phyloP scores from a whole-genome alignment of 805 yeast genomes.

The Wickerhamomyces bovis region DNA sequence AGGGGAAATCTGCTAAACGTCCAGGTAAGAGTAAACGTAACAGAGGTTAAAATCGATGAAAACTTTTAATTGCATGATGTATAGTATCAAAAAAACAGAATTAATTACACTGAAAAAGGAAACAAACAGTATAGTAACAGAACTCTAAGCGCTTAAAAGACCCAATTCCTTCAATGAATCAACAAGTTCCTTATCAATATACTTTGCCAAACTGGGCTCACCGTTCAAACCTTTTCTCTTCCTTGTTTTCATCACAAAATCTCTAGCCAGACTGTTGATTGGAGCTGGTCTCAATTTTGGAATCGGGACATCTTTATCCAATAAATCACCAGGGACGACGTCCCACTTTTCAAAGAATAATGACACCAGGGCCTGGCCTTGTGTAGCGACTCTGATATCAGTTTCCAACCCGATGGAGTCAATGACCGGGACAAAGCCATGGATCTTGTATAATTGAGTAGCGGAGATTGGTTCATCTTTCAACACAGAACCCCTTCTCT shows the following conservation, averaged over 20 bases:
- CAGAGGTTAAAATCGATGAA: conserved; percentile 7
- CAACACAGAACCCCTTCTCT: conserved; percentile 63
- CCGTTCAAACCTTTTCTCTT: conserved; percentile 79
- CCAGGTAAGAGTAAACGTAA: conserved; percentile 52
- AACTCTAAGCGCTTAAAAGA: conserved; percentile 15
- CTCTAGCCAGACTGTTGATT: conserved; percentile 67
- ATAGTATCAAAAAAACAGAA: neutral
- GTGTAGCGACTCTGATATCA: conserved; percentile 70
- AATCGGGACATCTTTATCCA: conserved; percentile 57
- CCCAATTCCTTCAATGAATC: conserved; percentile 48
- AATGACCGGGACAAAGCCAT: conserved; percentile 75
- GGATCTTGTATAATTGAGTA: conserved; percentile 56
- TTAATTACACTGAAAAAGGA: neutral
- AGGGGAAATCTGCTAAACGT: conserved; percentile 37
- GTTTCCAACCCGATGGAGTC: conserved; percentile 89
- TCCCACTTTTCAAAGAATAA: conserved; percentile 68
- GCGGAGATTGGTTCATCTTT: conserved; percentile 57
- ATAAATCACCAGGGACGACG: conserved; percentile 85
- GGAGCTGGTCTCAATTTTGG: conserved; percentile 77
- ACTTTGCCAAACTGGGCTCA: conserved; percentile 61
- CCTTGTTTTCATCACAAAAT: conserved; percentile 84
- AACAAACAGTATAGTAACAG: neutral
- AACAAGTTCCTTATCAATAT: conserved; percentile 57
- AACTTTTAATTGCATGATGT: neutral
- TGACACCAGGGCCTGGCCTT: conserved; percentile 71